Evolutionary conservation across 169 alveolate species (phyloP).

Genomic region (Eimeria tenella): DNA sequence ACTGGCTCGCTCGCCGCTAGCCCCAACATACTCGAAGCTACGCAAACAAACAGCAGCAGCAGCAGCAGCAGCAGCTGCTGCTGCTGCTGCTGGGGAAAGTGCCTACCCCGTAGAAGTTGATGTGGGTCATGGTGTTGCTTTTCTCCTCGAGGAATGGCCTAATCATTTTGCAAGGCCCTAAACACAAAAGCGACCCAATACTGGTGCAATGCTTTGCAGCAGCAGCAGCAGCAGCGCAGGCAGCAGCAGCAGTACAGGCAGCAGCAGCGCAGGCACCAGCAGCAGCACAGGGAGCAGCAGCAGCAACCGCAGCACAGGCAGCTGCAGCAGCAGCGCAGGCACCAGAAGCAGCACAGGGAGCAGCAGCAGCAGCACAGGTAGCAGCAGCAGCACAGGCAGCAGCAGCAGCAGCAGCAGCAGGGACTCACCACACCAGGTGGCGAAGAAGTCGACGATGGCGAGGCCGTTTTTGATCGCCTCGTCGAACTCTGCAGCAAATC

Average conservation of each 20-base stretch:
- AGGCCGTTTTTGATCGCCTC: slow-evolving; percentile 37
- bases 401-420: background rate
- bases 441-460: slow-evolving; percentile 74
- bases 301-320: background rate
- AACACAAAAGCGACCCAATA: background rate
- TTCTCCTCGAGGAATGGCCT: slow-evolving; percentile 42
- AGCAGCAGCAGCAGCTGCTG: background rate
- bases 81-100: too few relatives aligned
- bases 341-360: background rate
- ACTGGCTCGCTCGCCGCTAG: background rate
- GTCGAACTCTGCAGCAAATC: slow-evolving; percentile 57
- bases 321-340: background rate
- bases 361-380: slow-evolving; percentile 6
- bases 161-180: slow-evolving; percentile 76
- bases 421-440: slow-evolving; percentile 80
- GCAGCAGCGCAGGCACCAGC: background rate
- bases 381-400: background rate
- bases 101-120: background rate
- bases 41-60: background rate
- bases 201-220: background rate
- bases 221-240: background rate
- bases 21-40: background rate
- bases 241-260: background rate
- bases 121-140: slow-evolving; percentile 44
- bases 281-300: background rate